Base-by-base conservation (phyloP, 164 flowering plant species). In the Sedum album region DNA sequence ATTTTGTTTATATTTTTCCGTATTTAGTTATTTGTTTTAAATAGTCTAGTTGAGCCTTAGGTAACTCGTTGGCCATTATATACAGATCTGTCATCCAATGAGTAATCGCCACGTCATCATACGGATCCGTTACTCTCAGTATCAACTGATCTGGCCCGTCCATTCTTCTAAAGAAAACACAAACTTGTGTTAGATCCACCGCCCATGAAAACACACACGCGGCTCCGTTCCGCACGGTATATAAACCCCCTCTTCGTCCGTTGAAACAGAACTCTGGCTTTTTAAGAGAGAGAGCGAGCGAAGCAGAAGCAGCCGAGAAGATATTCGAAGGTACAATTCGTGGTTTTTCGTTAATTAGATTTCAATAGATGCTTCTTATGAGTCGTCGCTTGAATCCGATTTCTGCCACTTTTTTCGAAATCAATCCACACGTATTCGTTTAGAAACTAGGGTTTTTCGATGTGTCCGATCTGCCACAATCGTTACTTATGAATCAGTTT, bases 121-220 rank as follows among this genome's bases (percentile, higher is more conserved):
- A 35, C 7, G 38, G 38, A 35, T 35, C 38, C 38, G 38, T 7
- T 35, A 3, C 38, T 7, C 38, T 3, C 38, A 7, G 7, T 3
- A 35, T 35, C 18, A 28, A 4, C 31, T 11, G 33, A 28, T 57
- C 62, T 28, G 18, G 33, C 1, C 35, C 62, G 33, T 57, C 62
- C 33, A 57, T 57, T 57, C 33, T 4, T 20, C 62, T 4, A 30
- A 33, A 57, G 62, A 57, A 55, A 57, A 28, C 62, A 57, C 62
- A 57, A 57, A 57, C 62, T 8, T 28, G 8, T 15, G 3, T 33
- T 14, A 2, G 6, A 57, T 57, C 62, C 18, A 57, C 62, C 62
- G 62, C 62, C 62, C 62, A 15, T 57, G 33, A 28, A 57, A 57
- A 57, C 26, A 57, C 62, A 57, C 35, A 57, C 31, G 62, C 20